Conservation (phyloP, 192 early-diverging fungal genomes). For the Gonapodya prolifera region DNA sequence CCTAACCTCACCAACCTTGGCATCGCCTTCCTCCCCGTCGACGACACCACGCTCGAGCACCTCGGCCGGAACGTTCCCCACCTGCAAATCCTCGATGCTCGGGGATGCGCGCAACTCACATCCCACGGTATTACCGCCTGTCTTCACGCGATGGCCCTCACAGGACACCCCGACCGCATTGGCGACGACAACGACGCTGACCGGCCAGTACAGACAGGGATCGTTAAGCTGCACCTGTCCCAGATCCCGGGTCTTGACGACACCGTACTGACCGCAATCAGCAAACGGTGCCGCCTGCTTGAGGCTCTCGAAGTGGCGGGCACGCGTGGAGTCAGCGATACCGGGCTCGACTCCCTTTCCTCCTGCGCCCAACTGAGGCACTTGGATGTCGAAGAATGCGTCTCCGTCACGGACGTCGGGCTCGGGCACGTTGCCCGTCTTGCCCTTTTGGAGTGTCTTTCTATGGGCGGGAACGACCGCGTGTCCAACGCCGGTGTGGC, state of each 20-base stretch:
- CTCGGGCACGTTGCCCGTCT: background rate
- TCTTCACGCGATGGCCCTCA: background rate
- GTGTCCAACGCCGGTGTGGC: background rate
- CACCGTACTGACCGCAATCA: background rate
- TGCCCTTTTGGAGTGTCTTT: background rate
- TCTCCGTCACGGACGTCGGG: background rate
- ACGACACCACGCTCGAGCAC: background rate
- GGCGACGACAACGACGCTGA: background rate
- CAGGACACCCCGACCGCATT: background rate
- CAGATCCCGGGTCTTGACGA: background rate
- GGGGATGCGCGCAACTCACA: background rate
- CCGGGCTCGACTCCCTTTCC: background rate
- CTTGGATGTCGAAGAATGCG: background rate
- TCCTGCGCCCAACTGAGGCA: background rate
- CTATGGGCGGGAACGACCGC: too few species aligned
- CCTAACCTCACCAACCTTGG: background rate
- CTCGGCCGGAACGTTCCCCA: background rate
- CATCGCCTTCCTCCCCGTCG: background rate
- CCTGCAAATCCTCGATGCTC: background rate
- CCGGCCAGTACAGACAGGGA: too few species aligned
- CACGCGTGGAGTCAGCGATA: background rate
- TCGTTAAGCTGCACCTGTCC: background rate
- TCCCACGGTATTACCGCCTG: background rate
- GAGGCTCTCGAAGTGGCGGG: background rate
- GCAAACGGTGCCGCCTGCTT: background rate